Evolutionary conservation across 257 asterid species (phyloP).

Genomic region (Primulina eburnea): DNA sequence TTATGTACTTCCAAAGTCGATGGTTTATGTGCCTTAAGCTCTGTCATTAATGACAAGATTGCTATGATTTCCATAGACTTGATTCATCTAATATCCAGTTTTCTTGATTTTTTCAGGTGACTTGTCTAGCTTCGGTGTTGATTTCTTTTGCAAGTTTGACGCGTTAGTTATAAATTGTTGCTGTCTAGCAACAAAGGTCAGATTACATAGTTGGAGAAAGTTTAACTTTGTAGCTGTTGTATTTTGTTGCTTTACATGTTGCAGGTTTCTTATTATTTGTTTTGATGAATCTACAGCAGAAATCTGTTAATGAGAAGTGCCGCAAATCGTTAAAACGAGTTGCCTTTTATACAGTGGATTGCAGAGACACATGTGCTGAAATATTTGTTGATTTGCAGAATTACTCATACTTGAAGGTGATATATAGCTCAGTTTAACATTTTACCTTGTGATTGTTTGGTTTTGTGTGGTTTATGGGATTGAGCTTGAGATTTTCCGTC

Average conservation of each 20-base stretch:
- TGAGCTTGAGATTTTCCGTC: slow-evolving; percentile 16
- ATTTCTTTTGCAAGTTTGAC: slow-evolving; percentile 58
- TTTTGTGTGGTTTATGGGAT: neutral
- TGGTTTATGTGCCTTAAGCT: too few relatives aligned
- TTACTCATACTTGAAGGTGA: slow-evolving; percentile 74
- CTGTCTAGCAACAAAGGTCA: slow-evolving; percentile 53
- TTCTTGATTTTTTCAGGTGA: slow-evolving; percentile 37
- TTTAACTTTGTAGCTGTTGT: neutral
- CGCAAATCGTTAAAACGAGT: slow-evolving; percentile 72
- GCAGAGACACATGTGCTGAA: slow-evolving; percentile 96
- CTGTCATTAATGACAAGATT: too few relatives aligned
- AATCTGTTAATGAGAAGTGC: slow-evolving; percentile 78
- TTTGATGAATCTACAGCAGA: slow-evolving; percentile 46
- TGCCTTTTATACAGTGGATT: slow-evolving; percentile 84
- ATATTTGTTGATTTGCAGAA: slow-evolving; percentile 92
- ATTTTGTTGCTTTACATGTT: slow-evolving; percentile 12
- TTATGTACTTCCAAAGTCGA: too few relatives aligned
- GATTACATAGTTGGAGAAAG: slow-evolving; percentile 14
- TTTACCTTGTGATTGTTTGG: slow-evolving; percentile 9
- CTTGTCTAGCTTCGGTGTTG: slow-evolving; percentile 40
- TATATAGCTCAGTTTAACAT: neutral
- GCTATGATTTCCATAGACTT: neutral
- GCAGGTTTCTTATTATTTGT: slow-evolving; percentile 2
- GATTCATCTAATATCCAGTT: neutral
- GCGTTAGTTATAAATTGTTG: slow-evolving; percentile 54